These are phyloP conservation scores for Sporothrix dimorphospora DNA, from an alignment of 2,329 filamentous ascomycete species.

Conservation along the genomic window DNA sequence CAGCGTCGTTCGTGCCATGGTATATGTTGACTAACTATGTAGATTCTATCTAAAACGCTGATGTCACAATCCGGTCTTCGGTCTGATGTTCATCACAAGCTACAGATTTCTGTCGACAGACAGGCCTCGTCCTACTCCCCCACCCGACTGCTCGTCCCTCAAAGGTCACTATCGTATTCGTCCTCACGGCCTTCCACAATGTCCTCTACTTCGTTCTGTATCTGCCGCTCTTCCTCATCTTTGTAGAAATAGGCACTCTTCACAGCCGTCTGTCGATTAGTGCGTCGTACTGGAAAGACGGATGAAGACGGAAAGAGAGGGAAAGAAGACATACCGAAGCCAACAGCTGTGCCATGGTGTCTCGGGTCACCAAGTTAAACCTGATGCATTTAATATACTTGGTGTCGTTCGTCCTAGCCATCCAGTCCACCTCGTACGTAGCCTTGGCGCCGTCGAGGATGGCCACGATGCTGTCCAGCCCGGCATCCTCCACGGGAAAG, in stretches of 20 bases:
- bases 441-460: neutral
- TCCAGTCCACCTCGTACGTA: conserved; percentile 1
- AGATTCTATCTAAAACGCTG: too few relatives aligned
- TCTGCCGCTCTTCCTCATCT: neutral
- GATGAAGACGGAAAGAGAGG: neutral
- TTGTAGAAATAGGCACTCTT: neutral
- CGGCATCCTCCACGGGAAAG: neutral
- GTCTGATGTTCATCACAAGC: neutral
- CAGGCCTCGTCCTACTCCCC: too few relatives aligned
- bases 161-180: neutral
- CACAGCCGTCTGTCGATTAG: neutral
- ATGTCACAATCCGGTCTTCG: neutral
- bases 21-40: too few relatives aligned
- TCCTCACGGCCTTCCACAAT: neutral
- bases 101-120: too few relatives aligned
- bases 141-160: too few relatives aligned
- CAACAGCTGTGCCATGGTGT: neutral
- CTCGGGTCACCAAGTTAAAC: neutral
- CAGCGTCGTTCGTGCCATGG: too few relatives aligned
- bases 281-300: neutral
- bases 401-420: neutral
- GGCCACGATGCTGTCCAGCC: neutral
- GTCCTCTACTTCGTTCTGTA: neutral
- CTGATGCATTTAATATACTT: neutral
- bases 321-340: neutral